A percentile compares a stretch with the other conserved stretches of the same genome.
Conservation (phyloP, 2,329 filamentous ascomycete species). For the Xylaria sp. region DNA sequence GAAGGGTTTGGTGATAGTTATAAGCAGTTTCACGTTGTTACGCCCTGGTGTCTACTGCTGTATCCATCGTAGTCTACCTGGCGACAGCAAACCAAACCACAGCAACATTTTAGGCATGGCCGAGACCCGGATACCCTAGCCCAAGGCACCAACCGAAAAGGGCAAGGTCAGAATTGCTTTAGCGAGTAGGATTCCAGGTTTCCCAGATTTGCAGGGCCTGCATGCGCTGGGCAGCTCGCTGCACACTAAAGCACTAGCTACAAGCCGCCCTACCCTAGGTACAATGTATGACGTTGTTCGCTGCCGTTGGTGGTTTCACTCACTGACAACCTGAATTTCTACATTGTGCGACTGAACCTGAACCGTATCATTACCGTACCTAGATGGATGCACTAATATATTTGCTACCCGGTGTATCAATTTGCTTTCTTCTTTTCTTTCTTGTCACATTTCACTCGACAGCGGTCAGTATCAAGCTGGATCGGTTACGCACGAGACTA, state of each 20-base stretch:
- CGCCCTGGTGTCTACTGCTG: not conserved
- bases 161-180: not conserved
- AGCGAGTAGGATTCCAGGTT: not conserved
- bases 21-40: not conserved
- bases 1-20: not conserved
- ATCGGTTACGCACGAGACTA: not conserved
- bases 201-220: not conserved
- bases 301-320: slow-evolving; percentile 18
- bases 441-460: not conserved
- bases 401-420: not conserved
- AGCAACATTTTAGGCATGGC: not conserved
- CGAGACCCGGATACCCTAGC: not conserved
- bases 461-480: not conserved
- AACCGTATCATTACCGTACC: not conserved
- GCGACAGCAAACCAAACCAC: not conserved
- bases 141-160: not conserved
- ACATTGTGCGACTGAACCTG: slow-evolving; percentile 4
- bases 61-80: not conserved
- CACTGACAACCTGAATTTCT: slow-evolving; percentile 18
- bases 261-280: slow-evolving; percentile 2
- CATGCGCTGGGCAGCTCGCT: not conserved
- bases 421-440: not conserved
- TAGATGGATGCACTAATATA: not conserved
- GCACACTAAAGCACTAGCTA: not conserved
- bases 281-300: slow-evolving; percentile 43